Conservation (phyloP, 441 rosid species). For the Heliophila coronopifolia region DNA sequence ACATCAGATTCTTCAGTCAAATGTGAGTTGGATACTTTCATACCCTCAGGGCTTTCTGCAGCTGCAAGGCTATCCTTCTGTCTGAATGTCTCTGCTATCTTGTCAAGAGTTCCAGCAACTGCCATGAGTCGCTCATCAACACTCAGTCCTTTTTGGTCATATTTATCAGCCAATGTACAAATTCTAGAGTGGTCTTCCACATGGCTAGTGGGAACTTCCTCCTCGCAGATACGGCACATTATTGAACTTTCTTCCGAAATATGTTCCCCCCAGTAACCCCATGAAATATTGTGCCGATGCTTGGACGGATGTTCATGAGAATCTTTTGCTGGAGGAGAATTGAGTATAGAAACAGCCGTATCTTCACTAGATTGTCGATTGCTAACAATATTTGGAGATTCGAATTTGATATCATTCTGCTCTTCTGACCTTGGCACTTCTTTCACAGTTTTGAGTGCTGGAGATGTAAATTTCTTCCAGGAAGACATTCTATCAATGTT, state of each 20-base stretch:
- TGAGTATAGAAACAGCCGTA: constrained; percentile 30
- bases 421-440: constrained; percentile 42
- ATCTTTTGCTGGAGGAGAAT: constrained; percentile 36
- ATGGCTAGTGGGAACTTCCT: constrained; percentile 63
- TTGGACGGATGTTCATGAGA: constrained; percentile 44
- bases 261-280: constrained; percentile 85
- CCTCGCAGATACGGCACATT: constrained; percentile 93
- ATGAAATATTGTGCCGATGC: constrained; percentile 63
- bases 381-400: constrained; percentile 32
- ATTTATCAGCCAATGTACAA: constrained; percentile 79
- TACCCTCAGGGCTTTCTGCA: constrained; percentile 61
- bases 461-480: constrained; percentile 68
- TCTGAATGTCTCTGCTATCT: constrained; percentile 47
- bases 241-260: constrained; percentile 59
- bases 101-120: constrained; percentile 73
- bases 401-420: constrained; percentile 41
- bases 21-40: constrained; percentile 70
- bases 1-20: constrained; percentile 69
- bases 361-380: constrained; percentile 40
- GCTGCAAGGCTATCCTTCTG: constrained; percentile 54
- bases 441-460: constrained; percentile 38
- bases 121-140: constrained; percentile 66
- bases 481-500: constrained; percentile 67
- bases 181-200: constrained; percentile 84
- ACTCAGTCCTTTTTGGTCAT: constrained; percentile 58